Evolutionary conservation across 2,329 filamentous ascomycete species (phyloP), one percentile per base, ranked within the genome.

Genomic region (Penicillium sp.): DNA sequence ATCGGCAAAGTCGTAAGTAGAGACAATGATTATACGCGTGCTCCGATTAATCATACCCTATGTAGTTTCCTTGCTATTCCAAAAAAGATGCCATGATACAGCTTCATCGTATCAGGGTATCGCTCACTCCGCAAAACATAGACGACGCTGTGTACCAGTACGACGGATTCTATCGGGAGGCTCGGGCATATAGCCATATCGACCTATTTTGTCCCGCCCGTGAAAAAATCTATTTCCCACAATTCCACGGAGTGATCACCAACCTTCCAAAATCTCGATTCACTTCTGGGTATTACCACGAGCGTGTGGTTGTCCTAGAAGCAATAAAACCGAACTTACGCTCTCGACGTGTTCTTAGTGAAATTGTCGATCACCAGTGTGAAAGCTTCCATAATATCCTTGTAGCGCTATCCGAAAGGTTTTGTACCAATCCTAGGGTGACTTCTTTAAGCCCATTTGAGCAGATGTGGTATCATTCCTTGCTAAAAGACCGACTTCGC

Each of bases 21-120:
- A 25, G 35, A n/a, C 12, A 22, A 28, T 19, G 19, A 30, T 38
- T 31, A 30, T 22, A 40, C 9, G 35, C 22, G 22, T 31, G 10
- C 25, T 40, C 25, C 33, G 16, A 30, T 49, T 28, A 40, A 36
- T 49, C 16, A 1, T 49, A 31, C 16, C 22, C 26, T 2, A n/a
- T n/a, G n/a, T n/a, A 49, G 46, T 49, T 49, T 12, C 35, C 46
- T 31, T 19, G 12, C 22, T 49, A 40, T 49, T 49, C 46, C 17
- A 38, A 38, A 25, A 10, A 28, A 19, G 31, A 48, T 38, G 16
- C 45, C 5, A 48, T 2, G 10, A 37, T 38, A 36, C 9, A 4
- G 7, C 45, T 36, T 26, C 3, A 14, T 19, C 31, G 25, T 28
- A 2, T 37, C 17, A 3, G 45, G 9, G 5, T 38, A 26, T 2